Percentiles rank a stretch among this genome's conserved stretches.
Conservation (phyloP, 495 filamentous ascomycete genomes). For the Penicillium roqueforti region DNA sequence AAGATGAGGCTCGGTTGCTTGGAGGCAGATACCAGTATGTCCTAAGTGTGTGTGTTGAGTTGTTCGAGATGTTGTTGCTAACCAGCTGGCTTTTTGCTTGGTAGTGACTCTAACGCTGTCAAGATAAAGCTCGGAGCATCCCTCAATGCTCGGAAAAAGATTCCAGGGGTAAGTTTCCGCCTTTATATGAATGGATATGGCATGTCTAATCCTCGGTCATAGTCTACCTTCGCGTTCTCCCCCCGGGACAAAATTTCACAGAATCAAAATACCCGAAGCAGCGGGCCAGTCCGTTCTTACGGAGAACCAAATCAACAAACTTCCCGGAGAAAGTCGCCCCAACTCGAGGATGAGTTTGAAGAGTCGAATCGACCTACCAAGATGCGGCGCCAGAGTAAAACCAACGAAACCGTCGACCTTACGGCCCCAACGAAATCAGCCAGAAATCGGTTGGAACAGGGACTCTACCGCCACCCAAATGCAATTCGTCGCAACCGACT, state of each 20-base stretch:
- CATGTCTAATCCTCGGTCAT: conserved; percentile 1
- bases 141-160: conserved; percentile 6
- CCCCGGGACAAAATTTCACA: conserved; percentile 31
- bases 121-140: conserved; percentile 18
- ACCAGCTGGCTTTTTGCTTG: background rate
- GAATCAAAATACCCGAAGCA: conserved; percentile 28
- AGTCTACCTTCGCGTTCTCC: conserved; percentile 20
- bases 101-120: conserved; percentile 15
- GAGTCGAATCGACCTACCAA: conserved; percentile 28
- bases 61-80: background rate
- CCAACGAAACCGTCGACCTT: conserved; percentile 2
- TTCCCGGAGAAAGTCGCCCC: background rate
- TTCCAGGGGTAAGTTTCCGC: conserved; percentile 17
- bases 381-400: conserved; percentile 27
- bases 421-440: background rate
- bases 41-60: background rate
- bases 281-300: conserved; percentile 37
- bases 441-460: background rate
- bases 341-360: conserved; percentile 14
- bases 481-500: background rate
- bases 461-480: conserved; percentile 7
- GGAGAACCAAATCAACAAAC: conserved; percentile 15
- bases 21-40: conserved; percentile 19
- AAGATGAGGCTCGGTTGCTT: conserved; percentile 26
- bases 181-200: background rate